Evolutionary conservation across 805 yeast species (phyloP).

Genomic region (Hanseniaspora hatyaiensis): DNA sequence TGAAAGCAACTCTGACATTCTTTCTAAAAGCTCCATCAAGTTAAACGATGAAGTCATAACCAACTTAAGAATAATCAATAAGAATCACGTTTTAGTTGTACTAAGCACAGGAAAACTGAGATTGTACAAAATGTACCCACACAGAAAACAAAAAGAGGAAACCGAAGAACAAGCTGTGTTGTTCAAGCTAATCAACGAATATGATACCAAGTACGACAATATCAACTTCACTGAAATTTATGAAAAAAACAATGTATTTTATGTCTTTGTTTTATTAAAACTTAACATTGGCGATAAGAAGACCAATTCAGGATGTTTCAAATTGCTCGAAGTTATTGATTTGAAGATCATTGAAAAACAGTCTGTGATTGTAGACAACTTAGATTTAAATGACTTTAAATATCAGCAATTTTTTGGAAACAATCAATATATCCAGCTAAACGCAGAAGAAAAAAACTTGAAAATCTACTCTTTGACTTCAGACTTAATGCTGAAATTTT

Average conservation of each 20-base stretch:
- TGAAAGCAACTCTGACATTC: conserved; percentile 17
- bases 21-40: conserved; percentile 19
- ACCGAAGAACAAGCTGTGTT: background rate
- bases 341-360: conserved; percentile 22
- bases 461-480: conserved; percentile 18
- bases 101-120: conserved; percentile 27
- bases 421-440: conserved; percentile 24
- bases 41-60: conserved; percentile 20
- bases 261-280: conserved; percentile 22
- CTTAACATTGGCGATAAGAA: conserved; percentile 19
- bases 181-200: conserved; percentile 21
- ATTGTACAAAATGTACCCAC: conserved; percentile 19
- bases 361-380: conserved; percentile 23
- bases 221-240: conserved; percentile 23
- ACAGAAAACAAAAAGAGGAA: conserved; percentile 16
- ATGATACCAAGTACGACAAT: conserved; percentile 22
- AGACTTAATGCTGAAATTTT: conserved; percentile 2
- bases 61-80: conserved; percentile 20
- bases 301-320: conserved; percentile 22
- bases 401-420: conserved; percentile 23
- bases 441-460: conserved; percentile 17
- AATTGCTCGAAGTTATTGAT: conserved; percentile 17
- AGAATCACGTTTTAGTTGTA: conserved; percentile 21
- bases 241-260: conserved; percentile 17
- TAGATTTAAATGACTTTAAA: conserved; percentile 16